Conservation (phyloP, 768 basidiomycete genomes). For the Melanogaster broomeanus region DNA sequence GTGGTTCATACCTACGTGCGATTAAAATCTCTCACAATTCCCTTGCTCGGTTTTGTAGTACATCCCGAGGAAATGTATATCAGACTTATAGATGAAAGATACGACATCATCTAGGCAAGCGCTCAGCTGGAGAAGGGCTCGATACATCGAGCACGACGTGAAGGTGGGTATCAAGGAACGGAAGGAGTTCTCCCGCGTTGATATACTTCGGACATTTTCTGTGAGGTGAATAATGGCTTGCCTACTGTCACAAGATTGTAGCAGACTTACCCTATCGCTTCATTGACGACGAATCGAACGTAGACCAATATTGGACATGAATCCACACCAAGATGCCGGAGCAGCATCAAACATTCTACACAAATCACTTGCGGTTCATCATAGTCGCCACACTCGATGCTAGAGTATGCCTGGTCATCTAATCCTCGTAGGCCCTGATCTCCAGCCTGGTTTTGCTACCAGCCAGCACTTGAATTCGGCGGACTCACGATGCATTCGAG, state of each 20-base stretch:
- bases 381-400: constrained; percentile 57
- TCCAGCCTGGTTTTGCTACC: constrained; percentile 47
- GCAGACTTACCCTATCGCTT: constrained; percentile 56
- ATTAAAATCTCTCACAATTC: constrained; percentile 43
- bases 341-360: constrained; percentile 52
- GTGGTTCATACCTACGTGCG: constrained; percentile 69
- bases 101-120: constrained; percentile 54
- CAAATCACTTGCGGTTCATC: constrained; percentile 51
- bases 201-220: constrained; percentile 77
- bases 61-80: constrained; percentile 62
- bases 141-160: constrained; percentile 32
- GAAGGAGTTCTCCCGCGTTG: constrained; percentile 51
- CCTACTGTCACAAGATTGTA: background rate
- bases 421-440: constrained; percentile 48
- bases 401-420: constrained; percentile 56
- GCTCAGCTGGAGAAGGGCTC: constrained; percentile 37
- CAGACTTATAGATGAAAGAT: constrained; percentile 47
- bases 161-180: constrained; percentile 42
- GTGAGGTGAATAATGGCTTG: background rate
- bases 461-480: constrained; percentile 35
- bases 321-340: constrained; percentile 51
- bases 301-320: constrained; percentile 40
- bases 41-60: constrained; percentile 42
- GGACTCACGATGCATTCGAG: constrained; percentile 39
- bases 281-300: constrained; percentile 42